These are phyloP conservation scores for Lentinula edodes DNA, from an alignment of 768 basidiomycete species.

Conservation along the genomic window DNA sequence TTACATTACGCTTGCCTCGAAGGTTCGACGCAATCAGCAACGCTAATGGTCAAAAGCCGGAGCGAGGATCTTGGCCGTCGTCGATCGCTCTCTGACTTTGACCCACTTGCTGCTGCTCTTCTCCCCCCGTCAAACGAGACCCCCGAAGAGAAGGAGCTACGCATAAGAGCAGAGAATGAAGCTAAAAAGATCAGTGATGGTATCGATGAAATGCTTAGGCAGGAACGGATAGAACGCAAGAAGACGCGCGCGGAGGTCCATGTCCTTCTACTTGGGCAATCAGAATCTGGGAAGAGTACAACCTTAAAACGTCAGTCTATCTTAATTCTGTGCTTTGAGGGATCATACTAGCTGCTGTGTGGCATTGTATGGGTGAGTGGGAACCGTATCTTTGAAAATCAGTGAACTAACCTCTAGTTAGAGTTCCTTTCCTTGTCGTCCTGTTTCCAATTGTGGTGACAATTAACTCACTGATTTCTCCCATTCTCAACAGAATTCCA, in stretches of 20 bases:
- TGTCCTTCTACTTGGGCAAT: conserved; percentile 79
- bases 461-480: background rate
- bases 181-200: conserved; percentile 70
- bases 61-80: conserved; percentile 28
- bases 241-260: conserved; percentile 62
- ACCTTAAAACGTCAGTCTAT: conserved; percentile 76
- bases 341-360: background rate
- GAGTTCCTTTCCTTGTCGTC: background rate
- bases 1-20: background rate
- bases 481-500: conserved; percentile 60
- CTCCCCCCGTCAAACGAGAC: conserved; percentile 73
- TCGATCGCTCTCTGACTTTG: conserved; percentile 59
- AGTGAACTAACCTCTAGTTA: background rate
- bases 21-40: background rate
- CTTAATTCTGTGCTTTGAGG: background rate
- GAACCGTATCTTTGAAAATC: background rate
- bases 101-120: conserved; percentile 65
- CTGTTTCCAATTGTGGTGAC: background rate
- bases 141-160: conserved; percentile 53
- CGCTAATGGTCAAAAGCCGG: conserved; percentile 33
- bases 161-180: conserved; percentile 62
- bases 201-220: conserved; percentile 75
- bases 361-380: background rate
- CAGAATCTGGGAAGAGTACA: conserved; percentile 86
- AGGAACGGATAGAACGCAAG: conserved; percentile 56